Conservation (phyloP, 306 rosid genomes). For the Trifolium fragiferum region DNA sequence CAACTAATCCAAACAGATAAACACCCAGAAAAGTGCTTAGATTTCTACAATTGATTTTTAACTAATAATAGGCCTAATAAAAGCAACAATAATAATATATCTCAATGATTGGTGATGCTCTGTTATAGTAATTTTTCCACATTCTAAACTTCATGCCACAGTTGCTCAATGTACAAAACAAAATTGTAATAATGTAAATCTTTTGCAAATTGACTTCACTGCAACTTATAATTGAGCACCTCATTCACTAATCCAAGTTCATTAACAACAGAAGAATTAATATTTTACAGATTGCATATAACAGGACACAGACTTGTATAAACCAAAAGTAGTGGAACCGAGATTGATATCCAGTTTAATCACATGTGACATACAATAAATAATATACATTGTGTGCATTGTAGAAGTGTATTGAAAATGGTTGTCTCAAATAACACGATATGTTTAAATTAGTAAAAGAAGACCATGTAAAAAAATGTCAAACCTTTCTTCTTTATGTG, state of each 20-base stretch:
- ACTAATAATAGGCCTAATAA: neutral
- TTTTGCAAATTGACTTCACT: conserved; percentile 16
- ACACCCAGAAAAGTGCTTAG: conserved; percentile 2
- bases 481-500: conserved; percentile 98
- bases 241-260: neutral
- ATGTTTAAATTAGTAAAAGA: conserved; percentile 34
- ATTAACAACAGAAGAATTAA: neutral
- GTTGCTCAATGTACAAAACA: conserved; percentile 18
- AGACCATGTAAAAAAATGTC: conserved; percentile 28
- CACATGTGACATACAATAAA: conserved; percentile 28
- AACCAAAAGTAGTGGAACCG: conserved; percentile 10
- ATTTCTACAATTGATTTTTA: conserved; percentile 6
- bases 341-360: conserved; percentile 32
- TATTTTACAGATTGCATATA: conserved; percentile 11
- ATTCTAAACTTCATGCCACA: conserved; percentile 16
- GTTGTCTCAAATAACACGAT: conserved; percentile 12
- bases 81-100: no score
- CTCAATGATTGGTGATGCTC: conserved; percentile 2
- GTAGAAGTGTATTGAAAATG: conserved; percentile 3
- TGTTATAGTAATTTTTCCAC: conserved; percentile 21
- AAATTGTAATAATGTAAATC: conserved; percentile 13
- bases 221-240: conserved; percentile 24
- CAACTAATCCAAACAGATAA: conserved; percentile 18
- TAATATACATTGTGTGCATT: neutral
- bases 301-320: conserved; percentile 3